Base-by-base conservation (phyloP, 2,329 filamentous ascomycete species). In the Ophiostoma tasmaniense region DNA sequence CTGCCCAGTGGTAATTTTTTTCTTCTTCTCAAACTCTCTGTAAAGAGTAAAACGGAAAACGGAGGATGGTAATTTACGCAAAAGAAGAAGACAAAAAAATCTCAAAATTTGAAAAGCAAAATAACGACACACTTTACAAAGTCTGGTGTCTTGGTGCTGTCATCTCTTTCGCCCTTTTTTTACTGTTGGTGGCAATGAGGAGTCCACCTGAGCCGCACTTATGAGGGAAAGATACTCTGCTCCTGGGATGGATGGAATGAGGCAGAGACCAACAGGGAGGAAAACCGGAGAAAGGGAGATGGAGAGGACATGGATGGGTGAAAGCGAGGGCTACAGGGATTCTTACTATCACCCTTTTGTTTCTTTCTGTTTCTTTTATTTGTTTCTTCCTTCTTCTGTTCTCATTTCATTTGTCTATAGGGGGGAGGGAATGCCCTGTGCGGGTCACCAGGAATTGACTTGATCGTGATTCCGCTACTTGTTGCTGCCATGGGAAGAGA, bases 171-270 rank as follows among this genome's bases (percentile, higher is more conserved):
- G 22, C n/a, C 64, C 42, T 64, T 37, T 62, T 70, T 68, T 52
- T 45, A 45, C 35, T 45, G 64, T 65, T 65, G 30, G 50, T 69
- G 70, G 69, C 66, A 66, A 66, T 35, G 66, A 35, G 73, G 65
- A 75, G 81, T 81, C 81, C 84, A 84, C 76, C 87, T 87, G 84
- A 84, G 75, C 81, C 84, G 89, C 88, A 90, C 93, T 97, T 85
- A 97, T 90, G 93, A 97, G 93, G 94, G 94, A 98, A 98, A 98
- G 94, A 98, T 93, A 97, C 90, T 92, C 86, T 68, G 79, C 80
- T 76, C 78, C 78, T n/a, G 30, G 39, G 6, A 22, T 50, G 17
- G 64, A 25, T 65, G 61, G n/a, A n/a, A 42, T 22, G 13, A 33
- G 14, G 28, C 20, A 14, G 55, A 61, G 17, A 30, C 8, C 59